phyloP scores from a whole-genome alignment of 805 yeast genomes.

The Barnettozyma botsteinii region DNA sequence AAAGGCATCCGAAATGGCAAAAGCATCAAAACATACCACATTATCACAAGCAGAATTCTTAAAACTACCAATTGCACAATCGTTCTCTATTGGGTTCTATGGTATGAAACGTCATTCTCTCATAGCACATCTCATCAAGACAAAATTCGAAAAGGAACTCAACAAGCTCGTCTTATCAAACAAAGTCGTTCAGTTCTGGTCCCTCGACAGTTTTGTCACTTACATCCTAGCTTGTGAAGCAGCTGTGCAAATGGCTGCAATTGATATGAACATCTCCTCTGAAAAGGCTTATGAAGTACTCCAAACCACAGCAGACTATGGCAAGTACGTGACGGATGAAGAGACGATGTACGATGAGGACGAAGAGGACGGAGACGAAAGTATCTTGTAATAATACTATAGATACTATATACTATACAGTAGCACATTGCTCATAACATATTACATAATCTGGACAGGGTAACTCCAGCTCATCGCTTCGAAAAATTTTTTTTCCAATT shows the following conservation, averaged over 20 bases:
- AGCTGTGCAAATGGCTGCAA: slow-evolving; percentile 42
- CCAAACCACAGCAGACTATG: slow-evolving; percentile 43
- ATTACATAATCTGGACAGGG: too few relatives aligned
- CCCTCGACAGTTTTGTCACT: slow-evolving; percentile 45
- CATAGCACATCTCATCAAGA: slow-evolving; percentile 40
- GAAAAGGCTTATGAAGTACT: slow-evolving; percentile 43
- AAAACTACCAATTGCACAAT: slow-evolving; percentile 36
- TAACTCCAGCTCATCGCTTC: background rate
- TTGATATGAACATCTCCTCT: slow-evolving; percentile 36
- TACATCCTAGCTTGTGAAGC: slow-evolving; percentile 63
- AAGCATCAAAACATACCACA: slow-evolving; percentile 35
- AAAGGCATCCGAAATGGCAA: slow-evolving; percentile 38
- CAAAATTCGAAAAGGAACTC: slow-evolving; percentile 29
- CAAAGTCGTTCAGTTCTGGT: slow-evolving; percentile 55
- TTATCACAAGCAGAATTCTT: slow-evolving; percentile 38
- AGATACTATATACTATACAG: too few relatives aligned
- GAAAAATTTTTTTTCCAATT: background rate
- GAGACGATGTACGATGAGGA: slow-evolving; percentile 7
- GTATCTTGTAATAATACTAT: too few relatives aligned
- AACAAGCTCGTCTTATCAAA: slow-evolving; percentile 26
- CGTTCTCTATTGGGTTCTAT: slow-evolving; percentile 51
- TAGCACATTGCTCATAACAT: too few relatives aligned
- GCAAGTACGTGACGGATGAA: slow-evolving; percentile 28
- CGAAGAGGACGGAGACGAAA: background rate
- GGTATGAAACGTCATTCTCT: slow-evolving; percentile 53